A percentile compares a stretch with the other conserved stretches of the same genome.
These are phyloP conservation scores for Aotearoamyces nothofagi DNA, from an alignment of 2,329 filamentous ascomycete species.

Conservation along the genomic window DNA sequence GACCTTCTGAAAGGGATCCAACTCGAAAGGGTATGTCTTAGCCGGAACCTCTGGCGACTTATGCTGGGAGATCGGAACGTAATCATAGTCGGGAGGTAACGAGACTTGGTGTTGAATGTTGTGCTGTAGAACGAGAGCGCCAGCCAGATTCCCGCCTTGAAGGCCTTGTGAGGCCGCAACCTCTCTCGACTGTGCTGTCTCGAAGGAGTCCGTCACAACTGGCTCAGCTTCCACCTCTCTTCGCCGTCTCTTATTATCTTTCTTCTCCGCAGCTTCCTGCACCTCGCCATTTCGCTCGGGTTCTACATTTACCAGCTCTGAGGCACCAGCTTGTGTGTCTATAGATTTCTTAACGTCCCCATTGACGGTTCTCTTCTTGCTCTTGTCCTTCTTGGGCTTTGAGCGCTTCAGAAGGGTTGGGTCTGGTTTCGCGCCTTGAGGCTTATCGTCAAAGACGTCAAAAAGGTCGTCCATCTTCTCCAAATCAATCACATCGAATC, in stretches of 20 bases:
- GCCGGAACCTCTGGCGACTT: conserved; percentile 80
- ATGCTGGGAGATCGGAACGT: conserved; percentile 88
- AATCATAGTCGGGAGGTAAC: conserved; percentile 84
- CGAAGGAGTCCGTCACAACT: conserved; percentile 82
- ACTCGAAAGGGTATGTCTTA: conserved; percentile 70
- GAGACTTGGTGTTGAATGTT: conserved; percentile 98
- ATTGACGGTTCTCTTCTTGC: conserved; percentile 77
- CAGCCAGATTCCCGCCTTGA: conserved; percentile 15
- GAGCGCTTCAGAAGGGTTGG: conserved; percentile 21
- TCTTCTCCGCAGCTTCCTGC: conserved; percentile 21
- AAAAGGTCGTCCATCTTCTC: conserved; percentile 70
- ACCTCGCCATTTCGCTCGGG: conserved; percentile 1
- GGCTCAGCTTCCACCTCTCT: conserved; percentile 54
- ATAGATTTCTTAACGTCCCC: conserved; percentile 53
- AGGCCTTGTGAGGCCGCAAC: conserved; percentile 43
- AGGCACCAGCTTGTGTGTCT: conserved; percentile 43
- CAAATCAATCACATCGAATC: no score
- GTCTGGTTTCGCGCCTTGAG: conserved; percentile 26
- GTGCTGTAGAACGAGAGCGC: conserved; percentile 73
- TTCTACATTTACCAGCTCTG: conserved; percentile 36
- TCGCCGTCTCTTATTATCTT: conserved; percentile 46
- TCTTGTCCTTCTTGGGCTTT: conserved; percentile 40
- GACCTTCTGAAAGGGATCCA: conserved; percentile 94
- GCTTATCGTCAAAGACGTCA: conserved; percentile 62
- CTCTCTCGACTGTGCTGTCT: conserved; percentile 88